phyloP scores from a whole-genome alignment of 192 early-diverging fungal genomes.

The Entophlyctis luteolus region DNA sequence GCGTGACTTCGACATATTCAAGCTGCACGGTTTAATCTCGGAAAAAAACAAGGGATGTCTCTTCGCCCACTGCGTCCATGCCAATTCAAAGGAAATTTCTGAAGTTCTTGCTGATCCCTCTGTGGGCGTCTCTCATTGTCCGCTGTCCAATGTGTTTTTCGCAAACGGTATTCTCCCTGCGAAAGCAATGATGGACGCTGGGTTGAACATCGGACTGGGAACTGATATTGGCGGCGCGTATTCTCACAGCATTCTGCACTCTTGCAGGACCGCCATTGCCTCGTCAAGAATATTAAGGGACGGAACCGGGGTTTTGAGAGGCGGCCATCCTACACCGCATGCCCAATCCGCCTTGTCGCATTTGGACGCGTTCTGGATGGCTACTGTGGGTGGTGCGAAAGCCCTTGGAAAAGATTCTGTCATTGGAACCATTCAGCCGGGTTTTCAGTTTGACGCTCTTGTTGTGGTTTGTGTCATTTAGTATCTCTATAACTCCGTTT shows the following conservation, averaged over 20 bases:
- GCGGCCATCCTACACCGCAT: slow-evolving; percentile 43
- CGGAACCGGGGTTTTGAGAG: slow-evolving; percentile 1
- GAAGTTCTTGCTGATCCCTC: slow-evolving; percentile 55
- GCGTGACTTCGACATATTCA: slow-evolving; percentile 20
- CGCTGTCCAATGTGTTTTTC: slow-evolving; percentile 85
- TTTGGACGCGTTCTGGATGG: slow-evolving; percentile 75
- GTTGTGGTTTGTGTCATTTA: no score
- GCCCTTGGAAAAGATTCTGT: slow-evolving; percentile 63
- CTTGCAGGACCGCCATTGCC: background rate
- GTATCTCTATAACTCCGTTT: no score
- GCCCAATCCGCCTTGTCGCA: slow-evolving; percentile 33
- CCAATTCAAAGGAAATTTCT: slow-evolving; percentile 66
- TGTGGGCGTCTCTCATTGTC: slow-evolving; percentile 85
- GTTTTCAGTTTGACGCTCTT: slow-evolving; percentile 91
- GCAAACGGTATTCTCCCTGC: slow-evolving; percentile 78
- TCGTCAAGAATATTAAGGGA: slow-evolving; percentile 10
- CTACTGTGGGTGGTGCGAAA: slow-evolving; percentile 87
- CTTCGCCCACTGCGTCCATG: slow-evolving; percentile 91
- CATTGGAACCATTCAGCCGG: slow-evolving; percentile 73
- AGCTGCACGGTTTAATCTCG: slow-evolving; percentile 72
- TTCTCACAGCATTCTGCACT: slow-evolving; percentile 73
- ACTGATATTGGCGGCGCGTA: slow-evolving; percentile 92
- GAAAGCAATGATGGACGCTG: slow-evolving; percentile 62
- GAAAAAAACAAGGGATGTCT: slow-evolving; percentile 57
- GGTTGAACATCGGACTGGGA: slow-evolving; percentile 81